Percentiles rank a stretch among this genome's conserved stretches.
Evolutionary conservation across 169 alveolate genomes (phyloP).

Genomic region (Plasmodium fragile): DNA sequence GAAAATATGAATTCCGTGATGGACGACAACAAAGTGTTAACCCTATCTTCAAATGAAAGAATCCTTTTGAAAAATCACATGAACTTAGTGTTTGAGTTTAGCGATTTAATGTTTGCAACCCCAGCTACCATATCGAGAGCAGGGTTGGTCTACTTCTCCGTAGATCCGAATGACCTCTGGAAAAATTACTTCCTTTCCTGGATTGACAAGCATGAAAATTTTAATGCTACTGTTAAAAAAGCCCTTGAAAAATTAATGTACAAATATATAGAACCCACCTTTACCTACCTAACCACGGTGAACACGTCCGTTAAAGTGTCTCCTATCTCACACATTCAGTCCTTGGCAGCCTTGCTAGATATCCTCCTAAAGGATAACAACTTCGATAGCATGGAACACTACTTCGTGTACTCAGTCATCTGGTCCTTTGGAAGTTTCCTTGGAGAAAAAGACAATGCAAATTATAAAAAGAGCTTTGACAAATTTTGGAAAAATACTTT

Average conservation of each 20-base stretch:
- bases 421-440: constrained; percentile 96
- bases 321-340: constrained; percentile 73
- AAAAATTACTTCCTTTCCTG: constrained; percentile 94
- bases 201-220: constrained; percentile 90
- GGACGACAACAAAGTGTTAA: constrained; percentile 96
- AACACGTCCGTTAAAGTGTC: constrained; percentile 82
- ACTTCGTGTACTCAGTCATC: constrained; percentile 93
- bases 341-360: constrained; percentile 53
- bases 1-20: constrained; percentile 96
- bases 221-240: constrained; percentile 88
- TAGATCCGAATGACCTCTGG: constrained; percentile 94
- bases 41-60: constrained; percentile 96
- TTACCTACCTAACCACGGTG: constrained; percentile 89
- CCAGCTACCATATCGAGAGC: constrained; percentile 98
- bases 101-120: constrained; percentile 96
- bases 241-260: constrained; percentile 92
- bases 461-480: constrained; percentile 93
- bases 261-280: constrained; percentile 92
- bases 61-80: constrained; percentile 95
- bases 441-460: constrained; percentile 95
- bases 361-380: constrained; percentile 88
- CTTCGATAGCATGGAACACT: constrained; percentile 92
- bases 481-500: constrained; percentile 96
- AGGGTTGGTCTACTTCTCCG: constrained; percentile 95
- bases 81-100: constrained; percentile 96